These are phyloP conservation scores for Trametes gibbosa DNA, from an alignment of 768 basidiomycete species.

Conservation along the genomic window DNA sequence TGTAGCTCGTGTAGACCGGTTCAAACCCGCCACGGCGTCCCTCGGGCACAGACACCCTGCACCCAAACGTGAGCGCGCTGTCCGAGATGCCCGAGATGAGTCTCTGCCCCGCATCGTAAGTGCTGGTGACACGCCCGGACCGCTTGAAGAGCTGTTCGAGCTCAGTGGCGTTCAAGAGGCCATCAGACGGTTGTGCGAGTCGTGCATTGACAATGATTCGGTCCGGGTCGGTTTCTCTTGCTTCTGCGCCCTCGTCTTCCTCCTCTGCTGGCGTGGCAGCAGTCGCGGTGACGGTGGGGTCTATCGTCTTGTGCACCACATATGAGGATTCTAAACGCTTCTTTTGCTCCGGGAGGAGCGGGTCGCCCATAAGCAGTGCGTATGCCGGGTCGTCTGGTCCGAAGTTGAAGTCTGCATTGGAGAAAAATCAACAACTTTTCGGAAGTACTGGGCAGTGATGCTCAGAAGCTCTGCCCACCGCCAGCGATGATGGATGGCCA, in stretches of 20 bases:
- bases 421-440: background rate
- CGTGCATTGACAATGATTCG: conserved; percentile 74
- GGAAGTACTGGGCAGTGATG: background rate
- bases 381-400: conserved; percentile 81
- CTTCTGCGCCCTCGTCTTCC: conserved; percentile 43
- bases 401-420: conserved; percentile 80
- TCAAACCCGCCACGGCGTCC: conserved; percentile 58
- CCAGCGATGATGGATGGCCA: conserved; percentile 88
- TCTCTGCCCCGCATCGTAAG: conserved; percentile 57
- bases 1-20: conserved; percentile 87
- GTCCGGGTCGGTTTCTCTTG: conserved; percentile 57
- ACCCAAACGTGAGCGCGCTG: conserved; percentile 47
- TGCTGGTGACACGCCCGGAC: conserved; percentile 50
- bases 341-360: conserved; percentile 54
- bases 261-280: conserved; percentile 28
- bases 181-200: conserved; percentile 54
- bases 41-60: conserved; percentile 39
- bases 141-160: conserved; percentile 47
- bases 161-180: conserved; percentile 60
- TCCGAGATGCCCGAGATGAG: conserved; percentile 16
- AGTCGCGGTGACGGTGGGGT: conserved; percentile 46
- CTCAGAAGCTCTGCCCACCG: conserved; percentile 44
- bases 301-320: conserved; percentile 70
- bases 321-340: conserved; percentile 56
- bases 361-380: conserved; percentile 64